Conservation (phyloP, 306 rosid species). For the Ceratonia siliqua region DNA sequence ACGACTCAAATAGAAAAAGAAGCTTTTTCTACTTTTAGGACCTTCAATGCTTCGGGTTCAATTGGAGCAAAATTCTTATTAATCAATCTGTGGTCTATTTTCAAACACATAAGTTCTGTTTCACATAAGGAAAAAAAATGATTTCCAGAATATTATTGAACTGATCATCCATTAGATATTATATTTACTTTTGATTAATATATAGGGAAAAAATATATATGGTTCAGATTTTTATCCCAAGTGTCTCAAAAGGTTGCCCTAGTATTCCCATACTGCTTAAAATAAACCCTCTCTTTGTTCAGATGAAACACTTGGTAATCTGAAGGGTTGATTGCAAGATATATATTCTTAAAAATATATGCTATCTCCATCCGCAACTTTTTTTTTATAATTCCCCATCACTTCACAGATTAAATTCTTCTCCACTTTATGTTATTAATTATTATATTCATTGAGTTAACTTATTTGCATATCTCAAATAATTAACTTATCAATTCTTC, state of each 20-base stretch:
- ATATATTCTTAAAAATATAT: conserved; percentile 35
- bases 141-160: conserved; percentile 60
- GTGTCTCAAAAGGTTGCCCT: conserved; percentile 40
- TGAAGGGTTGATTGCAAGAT: conserved; percentile 34
- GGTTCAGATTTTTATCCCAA: conserved; percentile 59
- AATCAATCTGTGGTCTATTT: conserved; percentile 48
- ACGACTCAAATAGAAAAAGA: conserved; percentile 49
- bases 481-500: too few species aligned
- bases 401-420: conserved; percentile 32
- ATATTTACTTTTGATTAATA: conserved; percentile 35
- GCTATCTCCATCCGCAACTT: conserved; percentile 42
- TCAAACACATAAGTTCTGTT: conserved; percentile 42
- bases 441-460: too few species aligned
- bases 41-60: conserved; percentile 52
- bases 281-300: conserved; percentile 23
- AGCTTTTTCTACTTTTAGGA: conserved; percentile 44
- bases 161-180: conserved; percentile 41
- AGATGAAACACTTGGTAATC: conserved; percentile 23
- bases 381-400: conserved; percentile 24
- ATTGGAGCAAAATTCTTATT: conserved; percentile 43
- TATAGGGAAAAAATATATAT: conserved; percentile 41
- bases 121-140: conserved; percentile 43
- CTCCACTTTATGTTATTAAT: conserved; percentile 17
- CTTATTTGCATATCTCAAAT: too few species aligned
- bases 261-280: conserved; percentile 38